Conservation (phyloP, 805 yeast species). For the Ogataea ramenticola region DNA sequence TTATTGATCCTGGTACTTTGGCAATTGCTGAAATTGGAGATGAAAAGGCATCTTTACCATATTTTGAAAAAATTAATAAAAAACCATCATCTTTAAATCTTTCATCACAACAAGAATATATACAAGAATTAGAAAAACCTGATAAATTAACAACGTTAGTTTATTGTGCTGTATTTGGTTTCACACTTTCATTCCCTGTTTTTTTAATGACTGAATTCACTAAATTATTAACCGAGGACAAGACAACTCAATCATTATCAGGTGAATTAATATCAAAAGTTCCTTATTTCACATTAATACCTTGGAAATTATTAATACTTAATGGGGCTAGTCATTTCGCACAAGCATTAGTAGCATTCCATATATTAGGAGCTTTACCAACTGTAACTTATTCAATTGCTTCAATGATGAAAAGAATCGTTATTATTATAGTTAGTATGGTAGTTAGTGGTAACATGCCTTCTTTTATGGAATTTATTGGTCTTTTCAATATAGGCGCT, state of each 20-base stretch:
- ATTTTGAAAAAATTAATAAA: slow-evolving; percentile 1
- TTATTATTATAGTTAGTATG: slow-evolving; percentile 74
- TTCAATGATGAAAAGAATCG: slow-evolving; percentile 81
- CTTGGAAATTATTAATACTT: slow-evolving; percentile 42
- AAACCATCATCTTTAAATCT: slow-evolving; percentile 3
- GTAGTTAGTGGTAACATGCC: slow-evolving; percentile 46
- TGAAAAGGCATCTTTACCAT: background rate
- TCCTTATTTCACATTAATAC: slow-evolving; percentile 16
- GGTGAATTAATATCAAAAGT: background rate
- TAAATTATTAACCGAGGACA: slow-evolving; percentile 17
- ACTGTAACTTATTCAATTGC: slow-evolving; percentile 86
- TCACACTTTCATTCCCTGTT: slow-evolving; percentile 63
- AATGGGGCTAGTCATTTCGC: slow-evolving; percentile 74
- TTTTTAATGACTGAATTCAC: slow-evolving; percentile 57
- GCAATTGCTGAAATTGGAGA: background rate
- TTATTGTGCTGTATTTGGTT: slow-evolving; percentile 72
- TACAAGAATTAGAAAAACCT: slow-evolving; percentile 34
- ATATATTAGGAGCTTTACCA: slow-evolving; percentile 71
- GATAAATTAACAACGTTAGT: slow-evolving; percentile 78
- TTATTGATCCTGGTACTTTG: slow-evolving; percentile 1
- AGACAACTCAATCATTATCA: background rate
- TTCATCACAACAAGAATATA: background rate
- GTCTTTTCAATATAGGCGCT: slow-evolving; percentile 41
- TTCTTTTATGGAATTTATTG: slow-evolving; percentile 39
- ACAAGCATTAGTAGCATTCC: slow-evolving; percentile 78